phyloP scores from a whole-genome alignment of 805 yeast species.

The Torulaspora gathmanii region DNA sequence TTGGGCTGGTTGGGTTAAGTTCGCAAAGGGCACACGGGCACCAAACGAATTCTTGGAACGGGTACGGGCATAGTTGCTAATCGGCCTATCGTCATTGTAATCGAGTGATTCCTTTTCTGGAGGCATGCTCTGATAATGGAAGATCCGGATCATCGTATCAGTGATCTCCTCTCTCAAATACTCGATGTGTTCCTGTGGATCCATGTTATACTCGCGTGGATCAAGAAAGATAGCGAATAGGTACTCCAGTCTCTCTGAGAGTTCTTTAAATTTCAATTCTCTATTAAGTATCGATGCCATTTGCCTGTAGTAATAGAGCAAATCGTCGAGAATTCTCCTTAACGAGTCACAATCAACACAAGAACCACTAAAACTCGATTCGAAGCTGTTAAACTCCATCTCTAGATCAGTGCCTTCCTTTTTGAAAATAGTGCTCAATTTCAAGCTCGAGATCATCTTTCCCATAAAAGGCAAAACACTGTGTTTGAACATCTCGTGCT shows the following conservation, averaged over 20 bases:
- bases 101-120: neutral
- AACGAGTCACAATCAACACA: constrained; percentile 10
- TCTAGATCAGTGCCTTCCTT: constrained; percentile 19
- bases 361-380: constrained; percentile 4
- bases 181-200: constrained; percentile 15
- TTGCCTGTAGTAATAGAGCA: constrained; percentile 22
- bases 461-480: constrained; percentile 25
- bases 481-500: constrained; percentile 18
- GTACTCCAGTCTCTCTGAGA: constrained; percentile 19
- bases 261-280: constrained; percentile 21
- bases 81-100: neutral
- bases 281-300: constrained; percentile 25
- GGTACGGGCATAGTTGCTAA: no score
- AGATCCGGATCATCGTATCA: constrained; percentile 16
- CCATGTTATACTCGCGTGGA: constrained; percentile 18
- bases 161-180: constrained; percentile 16
- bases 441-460: constrained; percentile 18
- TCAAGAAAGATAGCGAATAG: constrained; percentile 21
- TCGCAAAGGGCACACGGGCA: no score
- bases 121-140: constrained; percentile 7
- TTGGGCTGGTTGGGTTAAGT: neutral
- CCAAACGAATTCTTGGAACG: no score
- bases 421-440: constrained; percentile 20
- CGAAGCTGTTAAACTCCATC: constrained; percentile 15
- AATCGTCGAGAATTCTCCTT: constrained; percentile 18